These are phyloP conservation scores for Inosperma sp. DNA, from an alignment of 768 basidiomycete genomes.

Conservation along the genomic window DNA sequence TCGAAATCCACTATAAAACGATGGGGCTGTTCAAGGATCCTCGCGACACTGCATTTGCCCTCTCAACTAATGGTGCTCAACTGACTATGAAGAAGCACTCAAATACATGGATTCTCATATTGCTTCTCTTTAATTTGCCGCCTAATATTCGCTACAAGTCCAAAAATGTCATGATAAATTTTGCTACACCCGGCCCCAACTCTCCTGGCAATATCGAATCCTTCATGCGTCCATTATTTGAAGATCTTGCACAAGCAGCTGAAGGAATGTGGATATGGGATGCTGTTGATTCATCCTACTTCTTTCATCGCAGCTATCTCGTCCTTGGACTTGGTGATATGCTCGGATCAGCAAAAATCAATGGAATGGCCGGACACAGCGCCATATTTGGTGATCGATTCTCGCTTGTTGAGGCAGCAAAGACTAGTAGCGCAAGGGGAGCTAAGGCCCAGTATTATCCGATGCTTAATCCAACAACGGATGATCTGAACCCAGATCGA, in stretches of 20 bases:
- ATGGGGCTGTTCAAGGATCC: conserved; percentile 21
- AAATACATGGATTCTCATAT: conserved; percentile 24
- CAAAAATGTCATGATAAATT: conserved; percentile 17
- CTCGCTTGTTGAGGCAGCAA: conserved; percentile 21
- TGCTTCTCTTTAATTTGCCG: conserved; percentile 25
- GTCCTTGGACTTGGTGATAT: conserved; percentile 27
- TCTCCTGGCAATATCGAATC: conserved; percentile 26
- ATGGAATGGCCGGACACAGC: conserved; percentile 25
- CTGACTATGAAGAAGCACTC: conserved; percentile 31
- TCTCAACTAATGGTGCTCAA: conserved; percentile 29
- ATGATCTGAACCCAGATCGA: conserved; percentile 20
- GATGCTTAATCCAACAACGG: conserved; percentile 18
- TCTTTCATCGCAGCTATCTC: conserved; percentile 18
- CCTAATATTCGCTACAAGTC: conserved; percentile 20
- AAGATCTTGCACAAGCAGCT: conserved; percentile 23
- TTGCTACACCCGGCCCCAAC: conserved; percentile 26
- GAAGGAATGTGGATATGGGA: conserved; percentile 33
- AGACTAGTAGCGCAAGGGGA: conserved; percentile 18
- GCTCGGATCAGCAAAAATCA: conserved; percentile 30
- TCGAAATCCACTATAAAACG: conserved; percentile 14
- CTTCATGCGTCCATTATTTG: conserved; percentile 23
- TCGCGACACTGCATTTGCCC: conserved; percentile 20
- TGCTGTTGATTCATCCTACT: conserved; percentile 24
- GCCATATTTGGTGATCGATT: conserved; percentile 29
- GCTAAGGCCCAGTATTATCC: conserved; percentile 28